Percentiles rank a stretch among this genome's conserved stretches.
Conservation (phyloP, 2,329 filamentous ascomycete species). For the Fusarium liriodendri region DNA sequence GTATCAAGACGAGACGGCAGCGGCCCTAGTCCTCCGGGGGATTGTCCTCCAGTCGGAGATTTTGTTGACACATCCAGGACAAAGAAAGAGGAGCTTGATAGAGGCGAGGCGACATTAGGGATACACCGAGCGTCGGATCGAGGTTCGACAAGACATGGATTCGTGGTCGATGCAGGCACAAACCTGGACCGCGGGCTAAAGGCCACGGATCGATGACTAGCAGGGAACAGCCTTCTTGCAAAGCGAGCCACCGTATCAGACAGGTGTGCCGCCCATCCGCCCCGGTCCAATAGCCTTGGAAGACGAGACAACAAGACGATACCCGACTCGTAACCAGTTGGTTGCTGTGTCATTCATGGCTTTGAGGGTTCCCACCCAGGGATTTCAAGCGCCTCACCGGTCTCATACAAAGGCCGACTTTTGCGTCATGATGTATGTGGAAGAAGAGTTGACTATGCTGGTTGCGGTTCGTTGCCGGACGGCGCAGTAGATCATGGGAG, state of each 20-base stretch:
- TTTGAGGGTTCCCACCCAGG: background rate
- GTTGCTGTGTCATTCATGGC: background rate
- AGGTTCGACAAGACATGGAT: background rate
- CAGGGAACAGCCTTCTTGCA: background rate
- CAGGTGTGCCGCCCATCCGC: constrained; percentile 1
- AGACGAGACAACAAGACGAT: background rate
- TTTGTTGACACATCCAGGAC: background rate
- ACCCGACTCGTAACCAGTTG: background rate
- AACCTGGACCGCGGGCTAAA: background rate
- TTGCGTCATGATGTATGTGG: background rate
- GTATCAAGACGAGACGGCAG: background rate
- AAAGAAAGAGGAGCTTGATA: background rate
- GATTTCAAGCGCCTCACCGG: background rate
- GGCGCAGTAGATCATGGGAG: background rate
- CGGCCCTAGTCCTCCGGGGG: background rate
- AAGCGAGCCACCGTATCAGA: background rate
- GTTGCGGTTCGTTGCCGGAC: background rate
- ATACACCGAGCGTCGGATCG: constrained; percentile 4
- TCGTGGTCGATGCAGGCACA: constrained; percentile 11
- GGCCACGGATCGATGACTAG: background rate
- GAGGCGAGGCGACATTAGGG: background rate
- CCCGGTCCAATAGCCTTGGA: background rate
- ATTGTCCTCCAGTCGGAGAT: constrained; percentile 1
- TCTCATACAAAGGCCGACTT: background rate
- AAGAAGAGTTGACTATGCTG: background rate